These are phyloP conservation scores for Garcia nutans DNA, from an alignment of 345 rosid species.

Conservation along the genomic window DNA sequence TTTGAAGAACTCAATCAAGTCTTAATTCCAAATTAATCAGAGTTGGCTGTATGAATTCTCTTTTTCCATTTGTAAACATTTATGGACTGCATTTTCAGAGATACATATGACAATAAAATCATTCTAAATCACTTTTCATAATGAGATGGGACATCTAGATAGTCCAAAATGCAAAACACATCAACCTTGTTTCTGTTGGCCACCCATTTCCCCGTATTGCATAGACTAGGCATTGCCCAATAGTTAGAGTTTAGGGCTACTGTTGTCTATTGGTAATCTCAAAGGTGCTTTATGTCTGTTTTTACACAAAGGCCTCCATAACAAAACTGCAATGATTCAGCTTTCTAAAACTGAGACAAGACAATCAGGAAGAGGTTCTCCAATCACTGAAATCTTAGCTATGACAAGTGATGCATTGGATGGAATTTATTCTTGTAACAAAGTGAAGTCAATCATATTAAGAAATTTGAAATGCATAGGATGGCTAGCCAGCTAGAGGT, in stretches of 20 bases:
- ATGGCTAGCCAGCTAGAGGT: not conserved
- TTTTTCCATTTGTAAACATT: no score
- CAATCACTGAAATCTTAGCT: conserved; percentile 3
- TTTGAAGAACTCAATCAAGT: no score
- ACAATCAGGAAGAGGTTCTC: not conserved
- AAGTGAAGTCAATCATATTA: not conserved
- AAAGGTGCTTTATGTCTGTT: not conserved
- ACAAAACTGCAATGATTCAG: not conserved
- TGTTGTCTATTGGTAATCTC: not conserved
- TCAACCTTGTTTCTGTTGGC: not conserved
- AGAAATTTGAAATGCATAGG: not conserved
- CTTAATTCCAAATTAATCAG: no score
- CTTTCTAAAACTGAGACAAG: not conserved
- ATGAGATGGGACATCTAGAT: not conserved
- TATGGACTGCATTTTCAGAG: no score
- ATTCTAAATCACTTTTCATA: not conserved
- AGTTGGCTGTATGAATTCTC: no score
- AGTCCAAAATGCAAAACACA: not conserved
- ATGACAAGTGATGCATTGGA: conserved; percentile 7
- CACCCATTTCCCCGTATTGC: not conserved
- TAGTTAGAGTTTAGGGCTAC: not conserved
- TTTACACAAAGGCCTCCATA: not conserved
- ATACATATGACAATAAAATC: no score
- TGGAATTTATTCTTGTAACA: not conserved
- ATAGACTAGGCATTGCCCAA: not conserved